phyloP scores from a whole-genome alignment of 495 filamentous ascomycete species.

The Sporormia fimetaria region DNA sequence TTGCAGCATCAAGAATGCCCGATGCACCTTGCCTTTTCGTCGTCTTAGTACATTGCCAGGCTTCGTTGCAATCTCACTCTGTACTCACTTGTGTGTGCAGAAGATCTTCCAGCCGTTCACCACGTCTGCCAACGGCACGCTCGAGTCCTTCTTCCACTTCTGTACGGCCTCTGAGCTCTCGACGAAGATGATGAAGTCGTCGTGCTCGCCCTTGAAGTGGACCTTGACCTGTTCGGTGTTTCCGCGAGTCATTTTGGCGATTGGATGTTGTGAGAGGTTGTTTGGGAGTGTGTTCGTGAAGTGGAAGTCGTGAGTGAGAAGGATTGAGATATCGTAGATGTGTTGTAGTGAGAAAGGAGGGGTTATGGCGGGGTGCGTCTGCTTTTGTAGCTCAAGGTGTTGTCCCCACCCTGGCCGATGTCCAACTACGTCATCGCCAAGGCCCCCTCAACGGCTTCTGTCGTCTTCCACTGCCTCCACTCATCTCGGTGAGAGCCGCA shows the following conservation, averaged over 20 bases:
- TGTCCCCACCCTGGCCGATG: neutral
- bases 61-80: neutral
- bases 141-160: constrained; percentile 75
- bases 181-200: constrained; percentile 87
- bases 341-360: neutral
- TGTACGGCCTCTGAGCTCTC: constrained; percentile 59
- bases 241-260: constrained; percentile 59
- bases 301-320: constrained; percentile 3
- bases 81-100: constrained; percentile 72
- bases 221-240: constrained; percentile 66
- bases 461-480: too few relatives aligned
- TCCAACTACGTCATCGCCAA: too few relatives aligned
- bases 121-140: constrained; percentile 70
- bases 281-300: constrained; percentile 2
- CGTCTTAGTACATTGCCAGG: constrained; percentile 1
- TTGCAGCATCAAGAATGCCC: constrained; percentile 64
- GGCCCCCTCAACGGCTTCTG: too few relatives aligned
- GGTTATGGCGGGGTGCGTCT: neutral
- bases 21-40: constrained; percentile 67
- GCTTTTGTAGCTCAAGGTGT: constrained; percentile 17
- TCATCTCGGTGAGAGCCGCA: too few relatives aligned
- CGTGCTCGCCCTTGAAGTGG: constrained; percentile 76
- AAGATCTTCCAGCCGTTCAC: constrained; percentile 84
- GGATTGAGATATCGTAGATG: neutral
- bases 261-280: constrained; percentile 5